These are phyloP conservation scores for Allodekkera sacchari DNA, from an alignment of 805 yeast species.

Conservation along the genomic window DNA sequence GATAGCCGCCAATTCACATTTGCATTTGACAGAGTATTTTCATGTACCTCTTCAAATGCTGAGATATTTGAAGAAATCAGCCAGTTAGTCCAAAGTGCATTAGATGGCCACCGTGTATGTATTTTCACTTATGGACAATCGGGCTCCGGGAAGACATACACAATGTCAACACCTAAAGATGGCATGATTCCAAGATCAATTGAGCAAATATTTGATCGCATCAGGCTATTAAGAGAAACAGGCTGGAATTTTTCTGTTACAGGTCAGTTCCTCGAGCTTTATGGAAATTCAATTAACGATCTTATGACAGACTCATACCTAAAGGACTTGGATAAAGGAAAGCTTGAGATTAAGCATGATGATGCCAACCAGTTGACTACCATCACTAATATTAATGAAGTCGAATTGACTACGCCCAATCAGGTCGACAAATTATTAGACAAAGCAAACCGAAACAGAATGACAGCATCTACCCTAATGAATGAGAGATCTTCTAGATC, in stretches of 20 bases:
- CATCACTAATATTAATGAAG: constrained; percentile 50
- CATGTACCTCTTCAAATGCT: constrained; percentile 39
- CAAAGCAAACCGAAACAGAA: constrained; percentile 52
- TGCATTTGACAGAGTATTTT: constrained; percentile 74
- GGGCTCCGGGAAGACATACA: constrained; percentile 88
- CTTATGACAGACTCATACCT: constrained; percentile 33
- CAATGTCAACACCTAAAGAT: constrained; percentile 65
- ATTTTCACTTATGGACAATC: constrained; percentile 97
- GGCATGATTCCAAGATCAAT: constrained; percentile 83
- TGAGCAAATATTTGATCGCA: constrained; percentile 55
- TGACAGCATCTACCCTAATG: constrained; percentile 74
- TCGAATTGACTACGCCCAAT: constrained; percentile 32
- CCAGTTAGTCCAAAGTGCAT: constrained; percentile 74
- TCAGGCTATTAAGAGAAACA: constrained; percentile 34
- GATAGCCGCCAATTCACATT: constrained; percentile 30
- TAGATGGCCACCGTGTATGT: constrained; percentile 88
- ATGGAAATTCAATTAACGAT: constrained; percentile 76
- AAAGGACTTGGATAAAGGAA: constrained; percentile 19
- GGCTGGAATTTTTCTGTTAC: constrained; percentile 57
- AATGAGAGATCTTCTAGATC: constrained; percentile 88
- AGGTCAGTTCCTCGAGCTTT: constrained; percentile 83
- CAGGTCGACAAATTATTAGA: constrained; percentile 44
- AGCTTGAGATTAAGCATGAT: constrained; percentile 70
- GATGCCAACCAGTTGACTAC: constrained; percentile 42
- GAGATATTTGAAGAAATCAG: constrained; percentile 79